These are phyloP conservation scores for Sarocladium kiliense DNA, from an alignment of 2,329 filamentous ascomycete genomes.

Conservation along the genomic window DNA sequence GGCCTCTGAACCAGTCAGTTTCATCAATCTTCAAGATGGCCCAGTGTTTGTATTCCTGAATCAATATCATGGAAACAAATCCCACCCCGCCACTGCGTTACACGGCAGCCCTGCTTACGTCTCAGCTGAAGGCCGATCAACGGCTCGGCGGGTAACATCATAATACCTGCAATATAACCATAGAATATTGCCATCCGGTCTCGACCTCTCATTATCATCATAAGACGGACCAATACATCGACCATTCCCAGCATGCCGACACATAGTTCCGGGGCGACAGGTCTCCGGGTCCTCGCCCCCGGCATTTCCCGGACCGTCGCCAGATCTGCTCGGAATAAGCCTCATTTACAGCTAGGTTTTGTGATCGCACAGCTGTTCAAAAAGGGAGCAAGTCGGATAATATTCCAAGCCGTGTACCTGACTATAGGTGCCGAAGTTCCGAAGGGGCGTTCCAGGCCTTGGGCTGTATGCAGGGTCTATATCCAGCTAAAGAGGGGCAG, in stretches of 20 bases:
- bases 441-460: neutral
- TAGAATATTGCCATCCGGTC: neutral
- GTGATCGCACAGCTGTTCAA: neutral
- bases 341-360: neutral
- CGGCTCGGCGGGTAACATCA: neutral
- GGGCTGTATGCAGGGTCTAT: neutral
- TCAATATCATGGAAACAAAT: neutral
- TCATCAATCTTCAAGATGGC: neutral
- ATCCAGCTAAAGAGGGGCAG: neutral
- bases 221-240: neutral
- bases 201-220: neutral
- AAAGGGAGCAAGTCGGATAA: neutral
- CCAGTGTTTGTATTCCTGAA: neutral
- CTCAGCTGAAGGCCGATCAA: neutral
- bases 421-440: no score
- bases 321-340: neutral
- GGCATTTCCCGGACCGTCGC: neutral
- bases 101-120: neutral
- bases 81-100: neutral
- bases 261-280: neutral
- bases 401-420: neutral
- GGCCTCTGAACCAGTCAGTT: neutral
- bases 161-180: neutral
- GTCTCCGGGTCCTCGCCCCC: neutral
- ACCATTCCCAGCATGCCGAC: neutral